These are phyloP conservation scores for Ophiostoma ulmi DNA, from an alignment of 2,329 filamentous ascomycete species.

Conservation along the genomic window DNA sequence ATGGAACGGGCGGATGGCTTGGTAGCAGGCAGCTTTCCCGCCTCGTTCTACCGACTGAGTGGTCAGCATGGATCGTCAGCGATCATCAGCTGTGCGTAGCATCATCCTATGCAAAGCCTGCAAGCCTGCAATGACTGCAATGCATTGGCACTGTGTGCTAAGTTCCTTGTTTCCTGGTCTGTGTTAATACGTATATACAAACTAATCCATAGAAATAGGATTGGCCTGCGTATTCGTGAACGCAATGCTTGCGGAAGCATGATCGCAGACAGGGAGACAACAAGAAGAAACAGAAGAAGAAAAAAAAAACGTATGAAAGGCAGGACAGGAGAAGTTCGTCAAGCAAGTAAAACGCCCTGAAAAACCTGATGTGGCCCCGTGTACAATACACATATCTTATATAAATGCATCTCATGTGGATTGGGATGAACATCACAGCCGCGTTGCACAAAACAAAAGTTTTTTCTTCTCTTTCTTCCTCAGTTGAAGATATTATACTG, in stretches of 20 bases:
- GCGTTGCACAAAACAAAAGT: background rate
- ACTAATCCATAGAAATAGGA: background rate
- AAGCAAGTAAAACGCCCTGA: conserved; percentile 7
- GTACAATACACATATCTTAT: background rate
- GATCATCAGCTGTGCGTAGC: conserved; percentile 17
- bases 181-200: background rate
- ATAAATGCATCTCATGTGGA: background rate
- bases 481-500: background rate
- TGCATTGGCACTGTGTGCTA: background rate
- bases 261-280: background rate
- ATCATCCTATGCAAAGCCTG: conserved; percentile 9
- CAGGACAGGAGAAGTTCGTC: background rate
- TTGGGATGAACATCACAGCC: background rate
- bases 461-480: background rate
- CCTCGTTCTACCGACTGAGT: conserved; percentile 15
- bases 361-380: background rate
- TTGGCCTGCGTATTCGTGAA: conserved; percentile 7
- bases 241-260: background rate
- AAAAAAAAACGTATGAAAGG: background rate
- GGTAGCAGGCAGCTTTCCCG: background rate
- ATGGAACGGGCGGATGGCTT: conserved; percentile 3
- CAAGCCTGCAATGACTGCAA: background rate
- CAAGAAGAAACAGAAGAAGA: background rate
- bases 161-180: background rate
- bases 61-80: conserved; percentile 14